Evolutionary conservation across 2,329 filamentous ascomycete species (phyloP).

Genomic region (Fusarium musae): DNA sequence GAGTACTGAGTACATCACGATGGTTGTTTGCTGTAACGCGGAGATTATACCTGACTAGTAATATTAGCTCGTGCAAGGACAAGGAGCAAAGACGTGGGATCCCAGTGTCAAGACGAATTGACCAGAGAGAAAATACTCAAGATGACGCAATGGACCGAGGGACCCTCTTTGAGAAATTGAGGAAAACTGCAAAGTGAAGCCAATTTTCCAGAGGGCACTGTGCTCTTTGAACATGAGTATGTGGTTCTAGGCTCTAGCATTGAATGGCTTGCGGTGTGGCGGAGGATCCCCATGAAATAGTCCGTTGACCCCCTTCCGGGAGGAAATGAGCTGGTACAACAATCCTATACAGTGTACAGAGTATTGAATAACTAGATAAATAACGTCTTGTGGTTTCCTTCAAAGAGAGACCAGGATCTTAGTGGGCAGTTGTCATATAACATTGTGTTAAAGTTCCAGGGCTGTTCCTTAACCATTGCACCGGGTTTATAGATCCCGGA

Average conservation of each 20-base stretch:
- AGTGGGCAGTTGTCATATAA: constrained; percentile 16
- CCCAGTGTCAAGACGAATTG: constrained; percentile 9
- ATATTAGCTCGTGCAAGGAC: constrained; percentile 36
- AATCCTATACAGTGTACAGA: background rate
- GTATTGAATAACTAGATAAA: background rate
- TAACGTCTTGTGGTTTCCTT: constrained; percentile 6
- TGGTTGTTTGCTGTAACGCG: constrained; percentile 29
- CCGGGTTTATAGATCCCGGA: constrained; percentile 4
- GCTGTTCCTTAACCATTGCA: constrained; percentile 26
- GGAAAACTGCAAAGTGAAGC: background rate
- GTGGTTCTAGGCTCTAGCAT: constrained; percentile 24
- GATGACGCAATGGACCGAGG: constrained; percentile 29
- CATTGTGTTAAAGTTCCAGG: constrained; percentile 20
- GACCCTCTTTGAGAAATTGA: constrained; percentile 5
- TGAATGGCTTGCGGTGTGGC: constrained; percentile 23
- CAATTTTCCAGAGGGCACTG: background rate
- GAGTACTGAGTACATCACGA: constrained; percentile 24
- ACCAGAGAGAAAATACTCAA: constrained; percentile 10
- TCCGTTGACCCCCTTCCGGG: background rate
- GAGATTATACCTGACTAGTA: constrained; percentile 38
- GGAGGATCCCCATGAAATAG: background rate
- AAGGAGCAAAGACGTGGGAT: constrained; percentile 26
- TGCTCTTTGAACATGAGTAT: background rate
- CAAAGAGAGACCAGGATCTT: background rate
- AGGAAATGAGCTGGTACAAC: constrained; percentile 22